Evolutionary conservation across 2,329 filamentous ascomycete species (phyloP), one percentile per base, ranked within the genome.

Genomic region (Ascosphaera apis): DNA sequence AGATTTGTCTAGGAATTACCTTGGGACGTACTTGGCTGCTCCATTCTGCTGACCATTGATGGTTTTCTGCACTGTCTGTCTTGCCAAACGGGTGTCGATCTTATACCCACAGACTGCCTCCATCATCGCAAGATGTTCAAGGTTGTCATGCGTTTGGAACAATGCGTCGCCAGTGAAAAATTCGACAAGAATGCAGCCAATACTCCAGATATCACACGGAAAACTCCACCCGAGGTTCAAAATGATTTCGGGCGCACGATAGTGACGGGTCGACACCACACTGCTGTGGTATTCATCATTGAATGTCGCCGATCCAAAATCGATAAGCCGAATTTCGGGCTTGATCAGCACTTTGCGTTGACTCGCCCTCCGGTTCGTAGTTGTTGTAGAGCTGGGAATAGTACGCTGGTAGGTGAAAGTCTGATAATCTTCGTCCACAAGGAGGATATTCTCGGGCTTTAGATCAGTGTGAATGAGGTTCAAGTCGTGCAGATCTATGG

Each of bases 381-480:
- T 62, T 13, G 65, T 65, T 6, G 69, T 72, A 7, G 69, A 74
- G 2, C 69, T 73, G 2, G 71, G 71, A 17, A 75, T 73, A 39
- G 67, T 69, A 37, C 71, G 65, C 51, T 74, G 74, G 52, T 76
- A 76, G 25, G 71, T 76, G 47, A 76, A 76, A 2, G 71, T 75
- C 48, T 76, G 71, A 45, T 75, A 76, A 33, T 58, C 57, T 51
- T 67, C 72, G 50, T 67, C 69, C 40, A 75, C 68, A 16, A 76
- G 61, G 13, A 76, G 61, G 41, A 76, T 75, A 44, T 76, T 76
- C 53, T 76, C 71, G 2, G 71, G 71, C 51, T 76, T 76, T 41
- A 76, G 51, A 53, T 76, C 71, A 36, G 88, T 98, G 53, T 98
- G 88, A 41, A 98, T 93, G 44, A 98, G 69, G 53, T 95, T 92